Evolutionary conservation across 129 eudicot species (phyloP), one percentile per base, ranked within the genome.

Genomic region (Flaveria brownii): DNA sequence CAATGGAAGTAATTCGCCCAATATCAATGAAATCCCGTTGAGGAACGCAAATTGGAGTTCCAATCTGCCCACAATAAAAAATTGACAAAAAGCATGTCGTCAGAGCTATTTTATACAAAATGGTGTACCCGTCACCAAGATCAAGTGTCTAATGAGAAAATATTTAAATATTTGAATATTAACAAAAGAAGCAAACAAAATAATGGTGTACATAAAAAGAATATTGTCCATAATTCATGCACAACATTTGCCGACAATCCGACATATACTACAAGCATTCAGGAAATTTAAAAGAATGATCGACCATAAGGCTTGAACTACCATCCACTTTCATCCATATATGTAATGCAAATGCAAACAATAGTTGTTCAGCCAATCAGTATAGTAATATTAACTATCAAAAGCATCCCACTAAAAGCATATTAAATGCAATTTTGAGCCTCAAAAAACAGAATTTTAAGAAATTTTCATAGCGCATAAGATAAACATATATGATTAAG

Each of bases 41-140:
- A 18, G 96, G 96, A 68, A 92, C 78, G 80, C 97, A 92, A 59
- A 92, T 82, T 2, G 96, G 96, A 80, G 96, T 89, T 52, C 96
- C 96, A 65, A 90, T 66, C 98, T 92, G 89, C 64, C 47, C 47
- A 63, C 0, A 15, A 45, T 9, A 25, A 57, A 22, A 78, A 18
- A 15, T 47, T 63, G 33, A 63, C 43, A 59, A 43, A 43, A 59
- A 11, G 26, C 4, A 57, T 41, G 13, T 10, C 25, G 41, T 18
- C 30, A 49, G 54, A 4, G 16, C 54, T 1, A 49, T 49, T 49
- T 49, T 49, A 14, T 4, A 49, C 49, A 45, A 45, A 43, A 45
- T 45, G 25, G 61, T 54, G 18, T 56, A 18, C 13, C 9, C 5
- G 10, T 56, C 28, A 56, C 63, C 30, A 20, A 56, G 63, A 56